Evolutionary conservation across 129 eudicot genomes (phyloP), one percentile per base, ranked within the genome.

Genomic region (Chrysanthemum lavandulifolium): DNA sequence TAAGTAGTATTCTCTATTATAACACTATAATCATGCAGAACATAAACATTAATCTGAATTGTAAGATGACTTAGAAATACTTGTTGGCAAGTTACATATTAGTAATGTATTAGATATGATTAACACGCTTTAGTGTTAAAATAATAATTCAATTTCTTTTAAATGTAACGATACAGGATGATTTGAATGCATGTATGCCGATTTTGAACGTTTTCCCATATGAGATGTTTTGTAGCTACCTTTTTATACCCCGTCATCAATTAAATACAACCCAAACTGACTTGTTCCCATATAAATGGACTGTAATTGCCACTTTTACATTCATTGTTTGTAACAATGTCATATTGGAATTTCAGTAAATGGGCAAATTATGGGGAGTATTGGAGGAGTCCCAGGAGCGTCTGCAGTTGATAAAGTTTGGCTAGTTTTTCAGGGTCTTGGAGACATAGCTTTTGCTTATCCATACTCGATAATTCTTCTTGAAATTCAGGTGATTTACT

Each of bases 381-480:
- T 86, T 12, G 72, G 71, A 59, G 96, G 96, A 45, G 81, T 80
- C 40, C 78, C 86, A 7, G 65, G 78, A 36, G 74, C 66, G 33
- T 74, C 71, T 25, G 49, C 62, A 47, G 65, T 79, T 40, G 75
- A 85, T 50, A 90, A 90, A 76, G 10, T 83, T 15, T 82, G 87
- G 91, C 76, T 81, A 55, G 85, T 77, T 21, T 76, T 81, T 65
- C 94, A 87, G 67, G 96, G 91, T 70, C 83, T 90, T 61, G 94
- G 91, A 61, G 96, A 87, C 79, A 83, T 90, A 67, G 96, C 96
- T 59, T 90, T 90, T 80, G 86, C 96, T 43, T 90, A 82, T 76
- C 88, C 96, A 6, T 87, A 82, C 69, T 64, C 88, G 0, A 66
- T 76, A 51, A 81, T 90, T 36, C 84, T 90, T 59, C 75, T 90